These are phyloP conservation scores for Dissophora ornata DNA, from an alignment of 192 early-diverging fungal genomes.

Conservation along the genomic window DNA sequence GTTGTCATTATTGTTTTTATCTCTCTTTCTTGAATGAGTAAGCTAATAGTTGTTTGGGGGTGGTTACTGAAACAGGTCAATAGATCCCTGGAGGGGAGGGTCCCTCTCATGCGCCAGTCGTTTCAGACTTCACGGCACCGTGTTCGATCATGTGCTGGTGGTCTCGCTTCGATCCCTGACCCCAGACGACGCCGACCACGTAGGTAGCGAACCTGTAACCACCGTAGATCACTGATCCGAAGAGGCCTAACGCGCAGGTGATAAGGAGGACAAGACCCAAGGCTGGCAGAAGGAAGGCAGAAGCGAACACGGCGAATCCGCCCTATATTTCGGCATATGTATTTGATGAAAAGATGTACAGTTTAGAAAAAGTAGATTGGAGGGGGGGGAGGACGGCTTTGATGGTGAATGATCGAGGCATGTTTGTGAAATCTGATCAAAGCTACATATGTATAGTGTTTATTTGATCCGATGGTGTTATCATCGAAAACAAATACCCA, in stretches of 20 bases:
- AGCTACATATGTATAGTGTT: too few species aligned
- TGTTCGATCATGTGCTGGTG: slow-evolving; percentile 5
- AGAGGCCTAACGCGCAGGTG: slow-evolving; percentile 13
- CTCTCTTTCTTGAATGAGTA: too few species aligned
- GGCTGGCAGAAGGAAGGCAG: slow-evolving; percentile 31
- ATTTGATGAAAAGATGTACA: not conserved
- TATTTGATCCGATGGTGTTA: too few species aligned
- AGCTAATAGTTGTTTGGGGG: too few species aligned
- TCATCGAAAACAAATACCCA: too few species aligned
- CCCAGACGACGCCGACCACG: slow-evolving; percentile 17
- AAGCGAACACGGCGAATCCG: slow-evolving; percentile 32
- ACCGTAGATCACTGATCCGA: not conserved
- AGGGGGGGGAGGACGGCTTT: too few species aligned
- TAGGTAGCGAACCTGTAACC: slow-evolving; percentile 13
- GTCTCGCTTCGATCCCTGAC: not conserved
- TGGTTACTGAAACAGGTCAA: too few species aligned
- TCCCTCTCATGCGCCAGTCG: too few species aligned
- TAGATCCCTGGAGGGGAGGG: too few species aligned
- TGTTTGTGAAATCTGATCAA: too few species aligned
- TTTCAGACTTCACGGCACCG: slow-evolving; percentile 2
- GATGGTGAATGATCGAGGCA: too few species aligned
- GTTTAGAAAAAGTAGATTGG: not conserved
- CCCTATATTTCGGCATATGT: slow-evolving; percentile 14
- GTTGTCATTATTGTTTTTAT: too few species aligned
- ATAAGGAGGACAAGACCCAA: slow-evolving; percentile 26